Evolutionary conservation across 1,139 yeast species (phyloP), one percentile per base, ranked within the genome.

Genomic region (Yamadazyma jaroonii): DNA sequence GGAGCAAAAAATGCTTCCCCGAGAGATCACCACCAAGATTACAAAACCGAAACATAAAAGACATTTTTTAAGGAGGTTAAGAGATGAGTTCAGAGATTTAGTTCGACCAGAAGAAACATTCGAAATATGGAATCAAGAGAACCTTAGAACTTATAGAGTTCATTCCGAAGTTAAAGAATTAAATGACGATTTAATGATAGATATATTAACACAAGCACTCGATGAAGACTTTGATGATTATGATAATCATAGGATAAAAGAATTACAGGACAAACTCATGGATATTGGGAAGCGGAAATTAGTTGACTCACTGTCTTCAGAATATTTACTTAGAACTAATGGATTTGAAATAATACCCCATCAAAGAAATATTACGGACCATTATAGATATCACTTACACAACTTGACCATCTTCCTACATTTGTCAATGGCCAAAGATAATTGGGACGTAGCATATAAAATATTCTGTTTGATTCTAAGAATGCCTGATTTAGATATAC

Each of bases 391-490:
- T 33, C 74, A 70, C 47, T 42, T 62, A 5, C 47, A 49, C 15
- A 63, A 67, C 29, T 50, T 70, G 34, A 57, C 52, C 15, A 54
- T 57, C 7, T 54, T 70, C 20, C 46, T 71, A 15, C 74, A 70
- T 42, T 35, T 62, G 24, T 52, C 66, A 37, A 53, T 81, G 4
- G 53, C 74, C 29, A 55, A 67, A 20, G 52, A 62, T 25, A 69
- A 79, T n/a, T 82, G 86, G 86, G 49, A 54, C 7, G 36, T 62
- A 11, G 82, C 84, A 0, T 78, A 76, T 48, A 67, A 67, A 39
- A 57, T 76, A n/a, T 78, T 78, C 46, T 56, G 77, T 14, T 40
- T 74, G 2, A 48, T 82, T 25, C 54, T 79, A 1, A 53, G 82
- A 37, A 52, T 74, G 1, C 74, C 74, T 1, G 55, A 56, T 2